Evolutionary conservation across 306 rosid species (phyloP).

Genomic region (Lotus japonicus): DNA sequence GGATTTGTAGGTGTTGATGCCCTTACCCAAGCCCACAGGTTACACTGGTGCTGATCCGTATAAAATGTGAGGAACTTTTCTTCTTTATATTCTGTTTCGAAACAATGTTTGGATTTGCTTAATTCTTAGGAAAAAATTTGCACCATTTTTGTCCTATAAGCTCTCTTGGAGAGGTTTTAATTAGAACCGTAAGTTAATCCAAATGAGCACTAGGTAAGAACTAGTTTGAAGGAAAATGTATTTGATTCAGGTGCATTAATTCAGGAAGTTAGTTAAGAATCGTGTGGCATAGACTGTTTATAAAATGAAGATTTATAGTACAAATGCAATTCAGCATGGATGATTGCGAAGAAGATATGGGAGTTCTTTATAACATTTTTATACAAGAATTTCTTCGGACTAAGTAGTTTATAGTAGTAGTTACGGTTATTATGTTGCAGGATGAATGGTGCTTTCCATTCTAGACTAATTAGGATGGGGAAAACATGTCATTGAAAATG

Average conservation of each 20-base stretch:
- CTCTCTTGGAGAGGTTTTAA: background rate
- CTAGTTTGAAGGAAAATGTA: background rate
- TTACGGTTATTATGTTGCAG: background rate
- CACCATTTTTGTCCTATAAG: background rate
- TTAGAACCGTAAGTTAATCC: background rate
- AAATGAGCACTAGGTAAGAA: background rate
- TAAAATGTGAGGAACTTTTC: constrained; percentile 50
- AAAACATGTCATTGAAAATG: background rate
- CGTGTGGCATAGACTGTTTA: background rate
- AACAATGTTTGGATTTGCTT: background rate
- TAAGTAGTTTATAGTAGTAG: background rate
- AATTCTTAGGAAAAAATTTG: background rate
- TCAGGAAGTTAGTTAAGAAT: background rate
- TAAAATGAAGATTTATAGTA: background rate
- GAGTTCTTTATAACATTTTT: too few relatives aligned
- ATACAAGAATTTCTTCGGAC: too few relatives aligned
- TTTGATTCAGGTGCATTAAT: background rate
- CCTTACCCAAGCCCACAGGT: constrained; percentile 73
- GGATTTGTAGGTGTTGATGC: constrained; percentile 62
- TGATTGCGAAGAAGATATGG: too few relatives aligned
- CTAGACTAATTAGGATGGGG: background rate
- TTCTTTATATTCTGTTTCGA: background rate
- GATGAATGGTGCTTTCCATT: background rate
- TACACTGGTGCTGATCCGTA: constrained; percentile 91
- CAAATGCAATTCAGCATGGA: too few relatives aligned